Evolutionary conservation across 2,329 filamentous ascomycete species (phyloP), one percentile per base, ranked within the genome.

Genomic region (Byssothecium circinans): DNA sequence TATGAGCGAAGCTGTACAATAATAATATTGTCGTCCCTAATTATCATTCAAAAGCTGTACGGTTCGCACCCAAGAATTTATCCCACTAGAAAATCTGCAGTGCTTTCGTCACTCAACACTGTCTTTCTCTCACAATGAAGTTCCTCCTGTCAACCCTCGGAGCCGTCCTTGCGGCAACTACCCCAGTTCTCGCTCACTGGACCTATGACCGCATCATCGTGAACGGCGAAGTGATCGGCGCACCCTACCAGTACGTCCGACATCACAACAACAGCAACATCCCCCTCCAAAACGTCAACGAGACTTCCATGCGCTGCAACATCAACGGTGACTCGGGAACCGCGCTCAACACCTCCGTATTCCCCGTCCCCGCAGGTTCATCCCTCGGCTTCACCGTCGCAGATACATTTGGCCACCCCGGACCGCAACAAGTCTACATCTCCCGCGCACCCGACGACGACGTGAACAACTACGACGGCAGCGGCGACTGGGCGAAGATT

Each of bases 341-440:
- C n/a, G n/a, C 56, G 22, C 49, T 43, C 2, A 43, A 46, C 2
- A 74, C 62, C 3, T 47, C 52, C 20, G 64, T 60, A 3, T 59
- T 60, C 45, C 49, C 52, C 12, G 55, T 64, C 1, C 25, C 42
- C 12, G 55, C 75, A 1, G 77, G 77, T 34, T 68, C 73, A 58
- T 68, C 75, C 61, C 62, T 80, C 66, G 64, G 73, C 56, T 63
- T 78, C 68, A 64, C 78, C 51, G 61, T 77, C 67, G 63, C 76
- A 65, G 69, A 72, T 55, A 68, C 75, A 58, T 74, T 79, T 61
- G 68, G 56, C 8, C 60, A 64, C 45, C 61, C 62, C 2, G 61
- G 61, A 0, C 60, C 60, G 1, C 55, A 60, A 33, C 58, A 62
- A 44, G 54, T 64, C 15, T 66, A 64, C 45, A 57, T 66, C 38